phyloP scores from a whole-genome alignment of 2,329 filamentous ascomycete species.

The Aspergillus japonicus region DNA sequence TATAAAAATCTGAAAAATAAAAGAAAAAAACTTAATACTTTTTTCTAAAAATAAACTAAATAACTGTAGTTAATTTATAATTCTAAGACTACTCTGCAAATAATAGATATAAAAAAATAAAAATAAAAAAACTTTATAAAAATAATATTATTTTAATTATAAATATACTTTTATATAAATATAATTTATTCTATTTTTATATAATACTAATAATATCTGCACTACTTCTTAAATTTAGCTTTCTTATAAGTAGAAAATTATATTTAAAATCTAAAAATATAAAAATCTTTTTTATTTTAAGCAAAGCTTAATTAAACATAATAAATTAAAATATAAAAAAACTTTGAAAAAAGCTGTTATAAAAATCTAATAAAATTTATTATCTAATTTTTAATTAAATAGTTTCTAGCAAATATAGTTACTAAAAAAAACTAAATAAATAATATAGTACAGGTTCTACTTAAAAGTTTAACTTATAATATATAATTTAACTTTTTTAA shows the following conservation, averaged over 20 bases:
- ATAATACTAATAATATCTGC: background rate
- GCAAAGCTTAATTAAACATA: too few species aligned
- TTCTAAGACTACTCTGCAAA: too few species aligned
- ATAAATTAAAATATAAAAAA: background rate
- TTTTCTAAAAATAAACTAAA: background rate
- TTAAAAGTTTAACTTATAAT: too few species aligned
- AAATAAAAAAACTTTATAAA: too few species aligned
- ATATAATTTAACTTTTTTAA: too few species aligned
- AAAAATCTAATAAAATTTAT: background rate
- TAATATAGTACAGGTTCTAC: too few species aligned
- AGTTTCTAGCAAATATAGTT: background rate
- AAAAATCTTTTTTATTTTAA: too few species aligned
- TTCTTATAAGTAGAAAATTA: background rate
- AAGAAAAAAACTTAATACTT: background rate
- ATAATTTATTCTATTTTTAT: background rate
- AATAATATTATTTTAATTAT: too few species aligned
- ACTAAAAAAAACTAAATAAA: too few species aligned
- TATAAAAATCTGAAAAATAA: background rate
- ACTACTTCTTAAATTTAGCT: background rate
- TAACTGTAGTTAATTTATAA: background rate
- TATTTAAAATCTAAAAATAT: background rate
- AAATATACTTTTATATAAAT: too few species aligned
- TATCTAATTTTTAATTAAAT: background rate
- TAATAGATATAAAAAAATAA: too few species aligned
- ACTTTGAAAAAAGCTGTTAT: background rate